These are phyloP conservation scores for Echria macrotheca DNA, from an alignment of 495 filamentous ascomycete genomes.

Conservation along the genomic window DNA sequence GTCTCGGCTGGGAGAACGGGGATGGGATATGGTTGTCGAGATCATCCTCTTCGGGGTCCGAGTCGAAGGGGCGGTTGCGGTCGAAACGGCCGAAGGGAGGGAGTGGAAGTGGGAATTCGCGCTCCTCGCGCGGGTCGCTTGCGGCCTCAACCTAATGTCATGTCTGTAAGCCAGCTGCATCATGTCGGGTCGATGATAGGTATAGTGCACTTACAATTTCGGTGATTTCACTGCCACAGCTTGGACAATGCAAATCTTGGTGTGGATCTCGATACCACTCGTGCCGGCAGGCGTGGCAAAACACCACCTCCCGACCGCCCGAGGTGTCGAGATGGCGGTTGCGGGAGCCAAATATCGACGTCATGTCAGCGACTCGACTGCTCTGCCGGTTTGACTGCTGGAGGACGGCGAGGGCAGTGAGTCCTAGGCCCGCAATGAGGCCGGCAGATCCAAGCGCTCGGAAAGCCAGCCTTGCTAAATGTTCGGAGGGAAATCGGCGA, in stretches of 20 bases:
- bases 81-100: constrained; percentile 22
- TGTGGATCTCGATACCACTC: constrained; percentile 72
- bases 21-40: constrained; percentile 46
- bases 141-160: constrained; percentile 30
- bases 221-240: constrained; percentile 68
- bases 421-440: constrained; percentile 45
- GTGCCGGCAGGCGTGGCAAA: constrained; percentile 71
- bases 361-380: constrained; percentile 37
- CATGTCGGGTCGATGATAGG: background rate
- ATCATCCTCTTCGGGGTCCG: constrained; percentile 43
- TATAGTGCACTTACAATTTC: constrained; percentile 63
- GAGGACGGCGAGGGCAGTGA: constrained; percentile 43
- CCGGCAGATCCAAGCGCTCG: constrained; percentile 42
- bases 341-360: constrained; percentile 14
- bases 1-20: no score
- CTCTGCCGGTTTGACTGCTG: constrained; percentile 29
- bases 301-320: constrained; percentile 60
- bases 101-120: constrained; percentile 24
- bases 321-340: constrained; percentile 34
- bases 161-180: constrained; percentile 17
- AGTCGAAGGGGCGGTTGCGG: constrained; percentile 39
- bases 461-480: constrained; percentile 39
- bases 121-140: constrained; percentile 36
- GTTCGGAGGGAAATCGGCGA: background rate
- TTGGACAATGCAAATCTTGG: constrained; percentile 62